Base-by-base conservation (phyloP, 2,329 filamentous ascomycete species). In the Ceratocystis huliohia region DNA sequence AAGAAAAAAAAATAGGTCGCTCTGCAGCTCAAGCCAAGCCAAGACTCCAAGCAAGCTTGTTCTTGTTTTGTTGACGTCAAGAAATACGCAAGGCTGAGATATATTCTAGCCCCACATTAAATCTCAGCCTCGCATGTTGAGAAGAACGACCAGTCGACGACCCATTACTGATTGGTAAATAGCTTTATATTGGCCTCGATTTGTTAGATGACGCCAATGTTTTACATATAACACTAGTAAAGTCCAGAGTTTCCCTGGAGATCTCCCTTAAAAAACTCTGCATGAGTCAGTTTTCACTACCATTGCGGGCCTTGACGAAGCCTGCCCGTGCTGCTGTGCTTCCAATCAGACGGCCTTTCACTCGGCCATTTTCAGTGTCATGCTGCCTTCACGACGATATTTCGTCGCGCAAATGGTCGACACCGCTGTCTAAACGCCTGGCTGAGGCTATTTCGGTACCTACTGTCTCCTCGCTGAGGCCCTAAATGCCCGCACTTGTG, bases 361-460 rank as follows among this genome's bases (percentile, higher is more conserved):
- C 56, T 59, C 56, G 56, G 17, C 17, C 17, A 20, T 59, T 59
- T 30, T 59, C 56, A 59, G 28, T 37, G 17, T 59, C 56, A 33
- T 59, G 28, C 33, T 33, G 28, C 17, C 56, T 59, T 25, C 56
- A 2, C 30, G 56, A 59, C 20, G 56, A 61, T 28, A 46, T 65
- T 17, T 46, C 30, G 13, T 41, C 33, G n/a, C 48, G 71, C 69
- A 46, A 89, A 79, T 96, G 92, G 91, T 96, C 92, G 1, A 99
- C 93, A 2, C 92, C 93, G 15, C 78, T 99, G 69, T 92, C 93
- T 6, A 93, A 94, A 74, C 88, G 88, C 71, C 82, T 97, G 63
- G 88, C 87, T 66, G 86, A 92, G 74, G 92, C 91, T 59, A 96
- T 97, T 70, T 87, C 87, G 70, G 92, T 95, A 81, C 65, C 74